Conservation (phyloP, 352 stramenopile genomes). For the Phytopythium oedochilum region DNA sequence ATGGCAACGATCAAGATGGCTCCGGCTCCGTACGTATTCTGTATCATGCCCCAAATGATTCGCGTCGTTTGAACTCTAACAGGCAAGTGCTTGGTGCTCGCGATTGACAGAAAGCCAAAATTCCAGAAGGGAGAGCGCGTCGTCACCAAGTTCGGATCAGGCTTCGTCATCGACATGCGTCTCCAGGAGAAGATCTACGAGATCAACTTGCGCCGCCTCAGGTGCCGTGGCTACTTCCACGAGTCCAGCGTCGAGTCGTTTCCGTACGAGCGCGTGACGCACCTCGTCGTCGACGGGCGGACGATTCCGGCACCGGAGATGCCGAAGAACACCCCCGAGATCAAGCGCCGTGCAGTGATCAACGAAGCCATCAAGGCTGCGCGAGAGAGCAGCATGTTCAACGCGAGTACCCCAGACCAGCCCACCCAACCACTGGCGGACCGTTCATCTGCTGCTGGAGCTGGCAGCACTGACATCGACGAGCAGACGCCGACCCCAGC, state of each 20-base stretch:
- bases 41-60: neutral
- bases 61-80: neutral
- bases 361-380: slow-evolving; percentile 64
- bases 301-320: slow-evolving; percentile 63
- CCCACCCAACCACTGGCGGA: slow-evolving; percentile 10
- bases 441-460: neutral
- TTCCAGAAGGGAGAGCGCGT: slow-evolving; percentile 77
- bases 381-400: slow-evolving; percentile 24
- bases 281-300: slow-evolving; percentile 78
- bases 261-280: slow-evolving; percentile 82
- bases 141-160: slow-evolving; percentile 71
- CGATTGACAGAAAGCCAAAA: slow-evolving; percentile 44
- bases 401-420: slow-evolving; percentile 9
- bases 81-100: neutral
- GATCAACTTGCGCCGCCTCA: slow-evolving; percentile 70
- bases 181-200: slow-evolving; percentile 71
- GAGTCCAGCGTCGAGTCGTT: slow-evolving; percentile 57
- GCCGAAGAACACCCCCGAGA: slow-evolving; percentile 56
- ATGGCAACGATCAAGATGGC: slow-evolving; percentile 71
- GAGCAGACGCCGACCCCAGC: slow-evolving; percentile 11
- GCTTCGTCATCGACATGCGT: slow-evolving; percentile 61
- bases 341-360: slow-evolving; percentile 70
- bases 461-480: slow-evolving; percentile 7
- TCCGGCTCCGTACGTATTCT: slow-evolving; percentile 36
- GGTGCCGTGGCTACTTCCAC: slow-evolving; percentile 70